Percentiles rank a stretch among this genome's conserved stretches.
phyloP scores from a whole-genome alignment of 495 filamentous ascomycete species.

The Lichenothelia convexa region DNA sequence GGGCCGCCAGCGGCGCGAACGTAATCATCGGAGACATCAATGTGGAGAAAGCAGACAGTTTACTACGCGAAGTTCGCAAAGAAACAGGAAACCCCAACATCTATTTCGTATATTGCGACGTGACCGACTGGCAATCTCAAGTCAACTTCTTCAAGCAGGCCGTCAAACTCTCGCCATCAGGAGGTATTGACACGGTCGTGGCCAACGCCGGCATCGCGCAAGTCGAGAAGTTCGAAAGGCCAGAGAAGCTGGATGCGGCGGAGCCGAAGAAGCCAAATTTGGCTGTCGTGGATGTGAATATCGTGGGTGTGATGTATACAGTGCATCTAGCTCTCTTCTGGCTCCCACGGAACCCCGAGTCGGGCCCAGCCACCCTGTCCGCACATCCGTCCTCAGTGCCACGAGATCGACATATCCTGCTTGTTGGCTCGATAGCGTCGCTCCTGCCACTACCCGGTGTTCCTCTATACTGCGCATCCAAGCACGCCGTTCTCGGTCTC shows the following conservation, averaged over 20 bases:
- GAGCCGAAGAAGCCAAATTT: conserved; percentile 33
- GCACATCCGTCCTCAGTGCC: conserved; percentile 9
- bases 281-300: conserved; percentile 39
- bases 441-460: conserved; percentile 23
- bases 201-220: conserved; percentile 48
- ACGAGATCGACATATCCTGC: conserved; percentile 30
- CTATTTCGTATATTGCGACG: conserved; percentile 37
- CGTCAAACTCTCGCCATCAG: conserved; percentile 32
- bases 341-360: conserved; percentile 25
- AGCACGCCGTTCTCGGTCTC: conserved; percentile 46
- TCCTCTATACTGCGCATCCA: conserved; percentile 37
- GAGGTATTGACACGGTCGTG: conserved; percentile 41
- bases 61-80: conserved; percentile 12
- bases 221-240: conserved; percentile 21
- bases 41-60: conserved; percentile 11
- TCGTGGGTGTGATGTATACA: conserved; percentile 45
- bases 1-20: conserved; percentile 15
- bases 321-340: conserved; percentile 43
- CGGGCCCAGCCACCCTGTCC: conserved; percentile 4
- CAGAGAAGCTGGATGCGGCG: conserved; percentile 20
- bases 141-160: conserved; percentile 38
- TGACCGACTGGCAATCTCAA: conserved; percentile 40
- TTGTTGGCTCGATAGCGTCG: conserved; percentile 24
- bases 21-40: conserved; percentile 19
- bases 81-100: conserved; percentile 23